Evolutionary conservation across 306 rosid genomes (phyloP), one percentile per base, ranked within the genome.

Genomic region (Castanospermum australe): DNA sequence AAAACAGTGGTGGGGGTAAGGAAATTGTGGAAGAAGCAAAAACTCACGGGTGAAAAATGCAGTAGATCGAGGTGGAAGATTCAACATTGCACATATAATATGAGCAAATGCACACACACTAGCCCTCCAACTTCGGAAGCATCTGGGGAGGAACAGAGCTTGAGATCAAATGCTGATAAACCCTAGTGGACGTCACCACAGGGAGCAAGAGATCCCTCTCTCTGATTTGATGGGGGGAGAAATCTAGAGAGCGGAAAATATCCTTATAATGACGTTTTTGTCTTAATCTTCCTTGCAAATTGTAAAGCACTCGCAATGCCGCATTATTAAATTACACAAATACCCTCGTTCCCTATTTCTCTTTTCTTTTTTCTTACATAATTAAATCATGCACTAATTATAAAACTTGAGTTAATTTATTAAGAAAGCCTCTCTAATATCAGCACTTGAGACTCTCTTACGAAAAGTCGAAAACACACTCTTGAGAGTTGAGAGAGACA

Each of bases 201-300:
- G 67, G 65, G 68, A 79, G 4, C 51, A 47, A 41, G 74, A 73
- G 87, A 81, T 79, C 50, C 51, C 42, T 63, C 36, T 61, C 76
- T 28, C 45, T 28, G 88, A 87, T 74, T 85, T 74, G 89, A 88
- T 86, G 87, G 89, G 90, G 38, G 84, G 86, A 81, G 60, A 77
- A 60, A 80, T 39, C 41, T 51, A 83, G 64, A 81, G 83, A 32
- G 82, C 71, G 71, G 54, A 83, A 86, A 63, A 57, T 67, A 45
- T 39, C 10, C 9, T 24, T 47, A 71, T 71, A 80, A 87, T 81
- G 87, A 90, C 90, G 28, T 79, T 88, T 81, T 77, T 81, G 77
- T 85, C 84, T 79, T 11, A 44, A 25, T 57, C 60, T 59, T 25
- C 73, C 42, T 21, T 33, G 66, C 13, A 13, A 11, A 39, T 30